phyloP scores from a whole-genome alignment of 495 filamentous ascomycete species.

The Neurospora sp. region DNA sequence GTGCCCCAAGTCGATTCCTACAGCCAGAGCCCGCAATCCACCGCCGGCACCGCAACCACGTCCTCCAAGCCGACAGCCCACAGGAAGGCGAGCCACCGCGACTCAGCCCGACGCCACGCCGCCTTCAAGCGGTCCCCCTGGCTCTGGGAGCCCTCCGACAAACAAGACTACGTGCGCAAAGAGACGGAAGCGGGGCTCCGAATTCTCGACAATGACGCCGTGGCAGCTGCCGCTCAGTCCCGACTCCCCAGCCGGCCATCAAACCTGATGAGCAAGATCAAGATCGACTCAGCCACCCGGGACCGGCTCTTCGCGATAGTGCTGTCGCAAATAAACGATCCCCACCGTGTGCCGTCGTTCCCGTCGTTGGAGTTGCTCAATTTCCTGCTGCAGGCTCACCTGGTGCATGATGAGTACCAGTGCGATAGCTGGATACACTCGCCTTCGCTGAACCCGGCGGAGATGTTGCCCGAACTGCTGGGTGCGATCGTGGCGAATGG shows the following conservation, averaged over 20 bases:
- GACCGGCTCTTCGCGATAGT: slow-evolving; percentile 15
- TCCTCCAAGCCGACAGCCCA: not conserved
- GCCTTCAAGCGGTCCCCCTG: slow-evolving; percentile 16
- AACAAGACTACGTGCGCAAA: slow-evolving; percentile 12
- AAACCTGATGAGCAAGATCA: slow-evolving; percentile 4
- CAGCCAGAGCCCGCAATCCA: slow-evolving; percentile 9
- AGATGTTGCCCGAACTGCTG: slow-evolving; percentile 36
- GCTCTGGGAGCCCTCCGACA: slow-evolving; percentile 13
- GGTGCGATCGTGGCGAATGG: slow-evolving; percentile 39
- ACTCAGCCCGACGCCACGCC: slow-evolving; percentile 10
- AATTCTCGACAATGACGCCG: slow-evolving; percentile 4
- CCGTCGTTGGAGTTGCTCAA: slow-evolving; percentile 17
- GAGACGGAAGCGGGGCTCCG: slow-evolving; percentile 8
- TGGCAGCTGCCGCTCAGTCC: not conserved
- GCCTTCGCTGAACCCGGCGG: slow-evolving; percentile 9
- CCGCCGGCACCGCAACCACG: not conserved
- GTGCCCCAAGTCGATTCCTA: slow-evolving; percentile 10
- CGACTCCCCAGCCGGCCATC: not conserved
- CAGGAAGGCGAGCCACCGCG: not conserved
- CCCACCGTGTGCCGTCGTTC: slow-evolving; percentile 5
- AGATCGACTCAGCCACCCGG: slow-evolving; percentile 7
- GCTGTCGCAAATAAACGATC: slow-evolving; percentile 5
- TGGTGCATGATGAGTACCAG: slow-evolving; percentile 12
- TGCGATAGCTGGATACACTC: slow-evolving; percentile 15
- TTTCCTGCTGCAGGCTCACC: slow-evolving; percentile 12